Evolutionary conservation across 768 basidiomycete species (phyloP).

Genomic region (Clathrus columnatus): DNA sequence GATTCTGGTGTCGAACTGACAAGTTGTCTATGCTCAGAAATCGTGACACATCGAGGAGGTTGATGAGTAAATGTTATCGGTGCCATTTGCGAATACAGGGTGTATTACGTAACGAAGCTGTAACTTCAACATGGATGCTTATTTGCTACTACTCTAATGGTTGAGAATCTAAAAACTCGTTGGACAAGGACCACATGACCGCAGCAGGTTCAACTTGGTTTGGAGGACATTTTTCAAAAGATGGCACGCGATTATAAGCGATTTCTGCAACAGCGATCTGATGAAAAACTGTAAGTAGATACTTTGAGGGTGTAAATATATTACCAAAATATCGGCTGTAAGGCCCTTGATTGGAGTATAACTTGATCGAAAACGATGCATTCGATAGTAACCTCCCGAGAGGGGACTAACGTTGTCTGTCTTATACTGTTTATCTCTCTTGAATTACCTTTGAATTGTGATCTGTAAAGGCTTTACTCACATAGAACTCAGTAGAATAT

Average conservation of each 20-base stretch:
- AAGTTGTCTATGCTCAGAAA: constrained; percentile 59
- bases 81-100: constrained; percentile 15
- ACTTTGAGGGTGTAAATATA: too few species aligned
- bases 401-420: constrained; percentile 48
- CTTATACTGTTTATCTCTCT: constrained; percentile 36
- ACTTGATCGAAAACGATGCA: constrained; percentile 74
- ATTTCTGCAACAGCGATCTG: constrained; percentile 63
- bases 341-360: constrained; percentile 80
- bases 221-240: constrained; percentile 51
- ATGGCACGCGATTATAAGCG: constrained; percentile 43
- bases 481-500: constrained; percentile 64
- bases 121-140: background rate
- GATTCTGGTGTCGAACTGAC: constrained; percentile 76
- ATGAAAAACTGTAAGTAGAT: background rate
- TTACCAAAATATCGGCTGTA: constrained; percentile 72
- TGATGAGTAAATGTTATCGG: constrained; percentile 28
- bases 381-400: constrained; percentile 48
- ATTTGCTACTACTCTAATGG: background rate
- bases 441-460: background rate
- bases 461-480: constrained; percentile 27
- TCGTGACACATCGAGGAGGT: constrained; percentile 39
- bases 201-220: constrained; percentile 28
- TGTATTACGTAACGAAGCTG: background rate
- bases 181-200: background rate
- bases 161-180: background rate